Base-by-base conservation (phyloP, 345 rosid species). In the Carallia pectinifolia region DNA sequence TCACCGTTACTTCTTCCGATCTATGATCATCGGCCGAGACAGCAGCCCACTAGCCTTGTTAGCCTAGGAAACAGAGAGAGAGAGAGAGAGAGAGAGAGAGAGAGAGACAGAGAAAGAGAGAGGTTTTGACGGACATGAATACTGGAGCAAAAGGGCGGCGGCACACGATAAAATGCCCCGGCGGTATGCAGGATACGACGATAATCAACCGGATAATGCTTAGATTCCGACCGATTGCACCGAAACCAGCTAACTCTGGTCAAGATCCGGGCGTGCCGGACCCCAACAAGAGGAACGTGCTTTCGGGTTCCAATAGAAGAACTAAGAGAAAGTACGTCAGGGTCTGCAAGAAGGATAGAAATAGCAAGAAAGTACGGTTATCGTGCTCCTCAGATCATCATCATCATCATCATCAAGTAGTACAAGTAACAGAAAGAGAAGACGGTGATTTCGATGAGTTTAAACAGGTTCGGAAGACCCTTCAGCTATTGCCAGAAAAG, bases 141-240 rank as follows among this genome's bases (percentile, higher is more conserved):
- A 53, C 55, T 3, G 33, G 64, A 31, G 23, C 23, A 23, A 54
- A 59, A 19, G 59, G 47, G 67, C 71, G 74, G 81, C 67, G 74
- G 81, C 67, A 71, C 73, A 58, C 56, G 72, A 54, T 67, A 47
- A 74, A 71, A 30, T 71, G 68, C 62, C 44, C 66, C 6, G 82
- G 67, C 19, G 76, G 55, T 56, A 70, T 80, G 34, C 79, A 73
- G 19, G 85, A 87, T 61, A 81, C 73, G 69, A 74, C 79, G 54
- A 79, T 85, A 34, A 84, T 90, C 76, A 77, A 80, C 66, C 79
- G 79, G 73, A 71, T 85, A 71, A 87, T 87, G 96, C 88, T 84
- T 73, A 74, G 90, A 74, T 93, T 90, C 82, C 82, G 97, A 58
- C 97, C 97, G 71, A 93, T 93, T 73, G 98, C 97, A 0, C 97